A percentile compares a stretch with the other conserved stretches of the same genome.
Conservation (phyloP, 2,329 filamentous ascomycete species). For the Trichoderma pleuroti region DNA sequence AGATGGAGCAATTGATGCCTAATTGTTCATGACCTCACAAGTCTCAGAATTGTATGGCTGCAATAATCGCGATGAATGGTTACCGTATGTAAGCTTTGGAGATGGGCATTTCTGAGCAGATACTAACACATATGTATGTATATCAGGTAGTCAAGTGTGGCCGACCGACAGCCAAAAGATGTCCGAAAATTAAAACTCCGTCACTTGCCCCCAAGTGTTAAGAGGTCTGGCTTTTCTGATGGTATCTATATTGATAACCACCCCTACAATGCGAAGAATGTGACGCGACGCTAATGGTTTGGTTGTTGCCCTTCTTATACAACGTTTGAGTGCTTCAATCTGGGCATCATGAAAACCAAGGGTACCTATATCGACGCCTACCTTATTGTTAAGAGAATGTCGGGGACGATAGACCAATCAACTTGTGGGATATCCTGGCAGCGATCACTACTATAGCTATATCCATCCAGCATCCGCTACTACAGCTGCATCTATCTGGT, state of each 20-base stretch:
- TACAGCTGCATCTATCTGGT: no score
- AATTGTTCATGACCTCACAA: neutral
- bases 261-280: neutral
- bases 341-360: neutral
- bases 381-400: neutral
- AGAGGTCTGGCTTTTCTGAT: neutral
- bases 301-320: neutral
- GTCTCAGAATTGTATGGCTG: neutral
- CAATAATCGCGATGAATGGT: neutral
- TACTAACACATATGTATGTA: neutral
- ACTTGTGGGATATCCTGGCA: neutral
- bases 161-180: neutral
- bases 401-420: neutral
- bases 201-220: neutral
- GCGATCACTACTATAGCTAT: no score
- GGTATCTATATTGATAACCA: neutral
- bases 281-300: neutral
- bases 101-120: neutral
- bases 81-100: neutral
- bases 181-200: neutral
- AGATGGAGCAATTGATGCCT: neutral
- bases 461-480: no score
- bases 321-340: neutral
- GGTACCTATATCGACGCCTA: neutral
- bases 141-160: neutral